These are phyloP conservation scores for Xylaria nigripes DNA, from an alignment of 495 filamentous ascomycete genomes.

Conservation along the genomic window DNA sequence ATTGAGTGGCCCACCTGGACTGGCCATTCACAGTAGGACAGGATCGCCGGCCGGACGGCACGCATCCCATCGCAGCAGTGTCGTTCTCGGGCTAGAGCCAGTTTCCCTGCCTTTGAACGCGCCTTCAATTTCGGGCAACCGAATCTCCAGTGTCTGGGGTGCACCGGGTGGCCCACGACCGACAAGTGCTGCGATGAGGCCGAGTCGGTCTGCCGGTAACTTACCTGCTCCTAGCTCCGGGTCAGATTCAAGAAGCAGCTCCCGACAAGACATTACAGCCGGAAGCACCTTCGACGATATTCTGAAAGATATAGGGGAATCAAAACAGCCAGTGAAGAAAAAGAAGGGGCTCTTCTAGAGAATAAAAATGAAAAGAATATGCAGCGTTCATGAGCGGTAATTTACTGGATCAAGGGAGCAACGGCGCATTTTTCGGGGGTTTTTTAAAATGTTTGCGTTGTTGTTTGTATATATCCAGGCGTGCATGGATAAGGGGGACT, in stretches of 20 bases:
- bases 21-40: conserved; percentile 26
- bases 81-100: conserved; percentile 41
- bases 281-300: conserved; percentile 60
- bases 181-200: conserved; percentile 17
- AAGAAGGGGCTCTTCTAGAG: conserved; percentile 40
- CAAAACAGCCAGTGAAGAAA: conserved; percentile 30
- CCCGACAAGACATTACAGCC: conserved; percentile 34
- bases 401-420: not conserved
- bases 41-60: conserved; percentile 25
- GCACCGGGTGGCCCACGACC: conserved; percentile 22
- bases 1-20: conserved; percentile 22
- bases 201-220: conserved; percentile 25
- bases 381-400: conserved; percentile 12
- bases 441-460: no score
- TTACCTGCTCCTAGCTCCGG: conserved; percentile 13
- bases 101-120: conserved; percentile 19
- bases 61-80: conserved; percentile 32
- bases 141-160: conserved; percentile 20
- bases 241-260: conserved; percentile 16
- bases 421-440: no score
- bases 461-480: no score
- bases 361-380: no score
- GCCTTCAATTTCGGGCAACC: conserved; percentile 14
- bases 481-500: no score
- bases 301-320: conserved; percentile 40